Evolutionary conservation across 2,329 filamentous ascomycete species (phyloP).

Genomic region (Cryphonectria japonica): DNA sequence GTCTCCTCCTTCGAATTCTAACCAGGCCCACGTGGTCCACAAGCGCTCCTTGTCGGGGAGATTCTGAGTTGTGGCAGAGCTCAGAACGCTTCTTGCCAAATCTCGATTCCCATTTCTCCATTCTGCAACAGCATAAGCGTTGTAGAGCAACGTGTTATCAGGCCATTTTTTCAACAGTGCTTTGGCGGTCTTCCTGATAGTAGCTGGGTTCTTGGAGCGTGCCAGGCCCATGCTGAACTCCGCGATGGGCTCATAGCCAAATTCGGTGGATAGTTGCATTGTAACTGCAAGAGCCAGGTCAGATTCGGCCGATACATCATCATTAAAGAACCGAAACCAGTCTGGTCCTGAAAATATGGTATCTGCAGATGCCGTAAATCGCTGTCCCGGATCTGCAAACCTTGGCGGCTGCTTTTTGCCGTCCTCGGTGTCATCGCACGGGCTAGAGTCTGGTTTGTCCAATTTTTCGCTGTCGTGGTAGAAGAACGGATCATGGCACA

Average conservation of each 20-base stretch:
- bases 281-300: constrained; percentile 58
- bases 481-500: constrained; percentile 59
- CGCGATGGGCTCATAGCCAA: constrained; percentile 58
- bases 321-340: constrained; percentile 51
- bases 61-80: constrained; percentile 59
- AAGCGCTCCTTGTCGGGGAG: constrained; percentile 54
- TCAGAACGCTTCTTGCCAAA: constrained; percentile 66
- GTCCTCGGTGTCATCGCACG: constrained; percentile 12
- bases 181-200: constrained; percentile 73
- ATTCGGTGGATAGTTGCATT: constrained; percentile 56
- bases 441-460: constrained; percentile 32
- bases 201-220: constrained; percentile 54
- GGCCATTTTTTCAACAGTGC: constrained; percentile 70
- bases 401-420: constrained; percentile 14
- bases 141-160: constrained; percentile 71
- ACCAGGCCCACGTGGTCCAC: constrained; percentile 69
- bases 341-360: constrained; percentile 53
- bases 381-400: constrained; percentile 39
- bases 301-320: constrained; percentile 42
- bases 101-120: constrained; percentile 58
- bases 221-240: constrained; percentile 74
- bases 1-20: constrained; percentile 55
- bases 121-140: constrained; percentile 78
- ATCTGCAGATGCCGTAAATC: constrained; percentile 48
- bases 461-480: constrained; percentile 39